These are phyloP conservation scores for Carex arenaria DNA, from an alignment of 202 grass and related monocot genomes.

Conservation along the genomic window DNA sequence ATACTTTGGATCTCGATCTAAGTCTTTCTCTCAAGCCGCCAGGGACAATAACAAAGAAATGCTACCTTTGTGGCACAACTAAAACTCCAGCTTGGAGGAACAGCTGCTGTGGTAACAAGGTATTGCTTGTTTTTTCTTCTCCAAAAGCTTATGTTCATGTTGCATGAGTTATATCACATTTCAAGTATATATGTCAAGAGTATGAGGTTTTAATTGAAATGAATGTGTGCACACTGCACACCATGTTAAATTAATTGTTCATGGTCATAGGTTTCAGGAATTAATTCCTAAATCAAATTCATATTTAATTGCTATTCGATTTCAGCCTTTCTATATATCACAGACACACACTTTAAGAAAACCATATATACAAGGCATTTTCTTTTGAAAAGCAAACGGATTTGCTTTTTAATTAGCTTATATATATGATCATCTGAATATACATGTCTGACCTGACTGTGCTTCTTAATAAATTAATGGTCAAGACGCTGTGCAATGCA, in stretches of 20 bases:
- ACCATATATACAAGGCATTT: neutral
- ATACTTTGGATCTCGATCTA: neutral
- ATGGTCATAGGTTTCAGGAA: neutral
- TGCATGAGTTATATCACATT: neutral
- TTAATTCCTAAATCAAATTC: neutral
- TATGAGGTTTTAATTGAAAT: neutral
- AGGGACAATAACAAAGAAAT: neutral
- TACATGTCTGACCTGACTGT: neutral
- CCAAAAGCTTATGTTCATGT: neutral
- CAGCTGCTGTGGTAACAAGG: slow-evolving; percentile 4
- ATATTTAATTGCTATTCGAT: neutral
- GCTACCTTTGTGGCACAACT: slow-evolving; percentile 1
- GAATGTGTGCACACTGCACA: neutral
- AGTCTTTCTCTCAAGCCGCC: slow-evolving; percentile 3
- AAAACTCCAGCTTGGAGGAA: slow-evolving; percentile 1
- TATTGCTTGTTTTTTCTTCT: neutral
- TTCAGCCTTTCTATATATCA: neutral
- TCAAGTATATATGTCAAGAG: neutral
- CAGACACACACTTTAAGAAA: neutral
- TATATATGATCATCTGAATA: neutral
- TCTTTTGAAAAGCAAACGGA: neutral
- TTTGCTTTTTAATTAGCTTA: neutral
- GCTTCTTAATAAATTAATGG: neutral
- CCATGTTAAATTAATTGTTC: neutral
- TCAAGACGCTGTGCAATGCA: slow-evolving; percentile 9